Conservation (phyloP, 1,284 basidiomycete genomes). For the Wallemia mellicola region DNA sequence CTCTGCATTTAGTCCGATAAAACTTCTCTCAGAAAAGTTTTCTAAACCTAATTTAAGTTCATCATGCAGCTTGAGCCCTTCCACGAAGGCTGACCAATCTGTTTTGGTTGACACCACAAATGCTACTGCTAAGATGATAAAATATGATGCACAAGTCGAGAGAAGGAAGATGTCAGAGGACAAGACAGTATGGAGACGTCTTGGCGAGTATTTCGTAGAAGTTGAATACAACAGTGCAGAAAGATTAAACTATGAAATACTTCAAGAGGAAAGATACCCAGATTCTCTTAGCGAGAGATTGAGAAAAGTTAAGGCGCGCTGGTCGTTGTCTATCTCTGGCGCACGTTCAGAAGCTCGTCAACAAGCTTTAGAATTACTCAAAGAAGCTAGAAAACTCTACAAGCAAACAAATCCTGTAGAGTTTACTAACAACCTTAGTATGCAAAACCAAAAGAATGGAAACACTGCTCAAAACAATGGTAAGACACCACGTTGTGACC, state of each 20-base stretch:
- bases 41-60: not conserved
- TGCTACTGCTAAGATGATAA: not conserved
- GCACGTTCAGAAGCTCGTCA: not conserved
- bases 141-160: not conserved
- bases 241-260: not conserved
- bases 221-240: not conserved
- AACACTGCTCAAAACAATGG: not conserved
- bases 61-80: not conserved
- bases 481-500: not conserved
- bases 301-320: not conserved
- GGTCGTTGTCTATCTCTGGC: not conserved
- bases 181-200: not conserved
- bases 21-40: not conserved
- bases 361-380: not conserved
- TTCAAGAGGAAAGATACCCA: not conserved
- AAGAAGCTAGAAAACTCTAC: not conserved
- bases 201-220: not conserved
- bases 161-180: not conserved
- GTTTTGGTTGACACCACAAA: not conserved
- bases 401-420: too few relatives aligned
- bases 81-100: not conserved
- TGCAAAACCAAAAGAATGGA: too few relatives aligned
- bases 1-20: not conserved
- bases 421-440: too few relatives aligned
- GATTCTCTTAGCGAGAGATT: not conserved